A percentile compares a stretch with the other conserved stretches of the same genome.
These are phyloP conservation scores for Saussurea involucrata DNA, from an alignment of 129 eudicot species.

Conservation along the genomic window DNA sequence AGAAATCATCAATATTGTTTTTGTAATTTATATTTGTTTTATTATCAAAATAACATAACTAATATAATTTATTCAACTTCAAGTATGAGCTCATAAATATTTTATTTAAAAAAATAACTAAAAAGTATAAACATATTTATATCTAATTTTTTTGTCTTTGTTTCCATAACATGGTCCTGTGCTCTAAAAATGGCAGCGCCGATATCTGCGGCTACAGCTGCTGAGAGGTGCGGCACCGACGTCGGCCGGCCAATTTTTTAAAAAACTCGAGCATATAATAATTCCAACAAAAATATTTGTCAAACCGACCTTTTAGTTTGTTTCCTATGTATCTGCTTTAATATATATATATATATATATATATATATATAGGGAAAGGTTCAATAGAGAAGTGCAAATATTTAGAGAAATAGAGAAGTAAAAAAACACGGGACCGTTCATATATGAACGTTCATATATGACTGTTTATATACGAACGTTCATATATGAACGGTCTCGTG, in stretches of 20 bases:
- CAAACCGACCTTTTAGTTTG: conserved; percentile 17
- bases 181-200: conserved; percentile 10
- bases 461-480: no score
- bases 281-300: conserved; percentile 5
- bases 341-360: neutral
- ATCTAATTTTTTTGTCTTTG: neutral
- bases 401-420: no score
- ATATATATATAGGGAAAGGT: no score
- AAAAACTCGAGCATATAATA: neutral
- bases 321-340: neutral
- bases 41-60: neutral
- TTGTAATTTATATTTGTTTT: neutral
- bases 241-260: conserved; percentile 33
- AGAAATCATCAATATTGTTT: neutral
- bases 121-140: neutral
- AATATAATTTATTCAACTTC: neutral
- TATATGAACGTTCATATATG: no score
- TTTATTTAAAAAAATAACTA: neutral
- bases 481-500: no score
- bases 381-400: no score
- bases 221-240: conserved; percentile 40
- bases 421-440: no score
- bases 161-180: neutral
- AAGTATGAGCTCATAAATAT: neutral
- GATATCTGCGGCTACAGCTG: conserved; percentile 23